phyloP scores from a whole-genome alignment of 805 yeast species.

The Brettanomyces nanus region DNA sequence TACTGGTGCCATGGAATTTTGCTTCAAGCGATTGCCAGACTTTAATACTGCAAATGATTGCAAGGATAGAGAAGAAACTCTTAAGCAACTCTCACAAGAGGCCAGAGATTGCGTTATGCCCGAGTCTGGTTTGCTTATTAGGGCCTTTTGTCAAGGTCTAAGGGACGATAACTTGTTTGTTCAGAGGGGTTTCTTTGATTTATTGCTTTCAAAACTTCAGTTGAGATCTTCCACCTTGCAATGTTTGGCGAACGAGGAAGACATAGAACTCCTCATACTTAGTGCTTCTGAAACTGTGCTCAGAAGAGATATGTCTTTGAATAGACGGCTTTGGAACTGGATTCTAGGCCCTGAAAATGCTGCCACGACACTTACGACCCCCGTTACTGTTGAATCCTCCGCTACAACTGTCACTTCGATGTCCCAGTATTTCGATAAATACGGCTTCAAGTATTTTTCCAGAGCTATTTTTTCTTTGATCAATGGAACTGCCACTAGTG shows the following conservation, averaged over 20 bases:
- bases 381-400: conserved; percentile 6
- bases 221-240: conserved; percentile 53
- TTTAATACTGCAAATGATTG: conserved; percentile 23
- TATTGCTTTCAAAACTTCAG: conserved; percentile 60
- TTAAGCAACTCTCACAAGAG: conserved; percentile 22
- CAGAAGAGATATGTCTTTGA: conserved; percentile 86
- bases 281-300: conserved; percentile 62
- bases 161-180: conserved; percentile 61
- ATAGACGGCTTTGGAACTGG: conserved; percentile 92
- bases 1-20: conserved; percentile 78
- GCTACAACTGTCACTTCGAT: conserved; percentile 23
- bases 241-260: conserved; percentile 38
- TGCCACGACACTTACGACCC: conserved; percentile 6
- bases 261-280: conserved; percentile 50
- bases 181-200: conserved; percentile 82
- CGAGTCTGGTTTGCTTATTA: conserved; percentile 67
- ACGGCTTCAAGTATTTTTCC: conserved; percentile 44
- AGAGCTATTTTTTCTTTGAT: conserved; percentile 47
- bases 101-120: conserved; percentile 61
- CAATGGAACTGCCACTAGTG: conserved; percentile 19
- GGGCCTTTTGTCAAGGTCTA: conserved; percentile 68
- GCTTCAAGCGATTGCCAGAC: conserved; percentile 55
- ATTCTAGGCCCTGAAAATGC: conserved; percentile 71
- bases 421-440: conserved; percentile 48
- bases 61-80: conserved; percentile 9